Evolutionary conservation across 441 rosid species (phyloP).

Genomic region (Erodium trifolium): DNA sequence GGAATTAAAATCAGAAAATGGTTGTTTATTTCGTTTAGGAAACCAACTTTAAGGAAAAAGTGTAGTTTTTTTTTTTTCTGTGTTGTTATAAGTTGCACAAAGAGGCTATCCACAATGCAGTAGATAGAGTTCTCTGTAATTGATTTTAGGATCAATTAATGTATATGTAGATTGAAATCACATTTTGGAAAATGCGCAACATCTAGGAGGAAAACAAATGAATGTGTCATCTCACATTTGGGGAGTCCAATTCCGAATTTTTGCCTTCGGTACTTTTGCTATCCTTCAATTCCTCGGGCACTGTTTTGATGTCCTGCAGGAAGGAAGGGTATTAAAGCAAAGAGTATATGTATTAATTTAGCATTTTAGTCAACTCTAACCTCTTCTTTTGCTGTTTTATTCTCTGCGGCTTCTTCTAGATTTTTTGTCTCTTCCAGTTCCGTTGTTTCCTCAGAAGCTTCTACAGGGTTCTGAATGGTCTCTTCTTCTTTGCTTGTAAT

Average conservation of each 20-base stretch:
- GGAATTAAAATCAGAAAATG: not conserved
- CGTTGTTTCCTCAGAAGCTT: not conserved
- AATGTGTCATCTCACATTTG: conserved; percentile 10
- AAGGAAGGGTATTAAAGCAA: conserved; percentile 3
- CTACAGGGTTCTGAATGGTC: conserved; percentile 13
- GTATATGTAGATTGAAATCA: not conserved
- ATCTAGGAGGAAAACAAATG: conserved; percentile 1
- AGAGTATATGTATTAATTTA: not conserved
- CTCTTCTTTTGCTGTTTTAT: conserved; percentile 13
- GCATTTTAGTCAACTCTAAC: conserved; percentile 12
- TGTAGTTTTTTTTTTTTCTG: not conserved
- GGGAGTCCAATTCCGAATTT: conserved; percentile 8
- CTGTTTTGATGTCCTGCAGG: conserved; percentile 20
- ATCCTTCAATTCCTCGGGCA: conserved; percentile 16
- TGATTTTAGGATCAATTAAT: conserved; percentile 1
- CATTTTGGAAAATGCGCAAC: not conserved
- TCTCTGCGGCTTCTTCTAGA: conserved; percentile 11
- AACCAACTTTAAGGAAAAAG: not conserved
- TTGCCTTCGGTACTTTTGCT: conserved; percentile 2
- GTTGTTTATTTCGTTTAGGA: not conserved
- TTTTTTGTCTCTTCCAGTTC: conserved; percentile 3
- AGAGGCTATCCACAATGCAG: conserved; percentile 4
- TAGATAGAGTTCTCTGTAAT: not conserved
- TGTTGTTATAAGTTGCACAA: not conserved
- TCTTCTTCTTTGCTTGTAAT: not conserved